phyloP scores from a whole-genome alignment of 2,329 filamentous ascomycete species.

The Blastomyces parvus region DNA sequence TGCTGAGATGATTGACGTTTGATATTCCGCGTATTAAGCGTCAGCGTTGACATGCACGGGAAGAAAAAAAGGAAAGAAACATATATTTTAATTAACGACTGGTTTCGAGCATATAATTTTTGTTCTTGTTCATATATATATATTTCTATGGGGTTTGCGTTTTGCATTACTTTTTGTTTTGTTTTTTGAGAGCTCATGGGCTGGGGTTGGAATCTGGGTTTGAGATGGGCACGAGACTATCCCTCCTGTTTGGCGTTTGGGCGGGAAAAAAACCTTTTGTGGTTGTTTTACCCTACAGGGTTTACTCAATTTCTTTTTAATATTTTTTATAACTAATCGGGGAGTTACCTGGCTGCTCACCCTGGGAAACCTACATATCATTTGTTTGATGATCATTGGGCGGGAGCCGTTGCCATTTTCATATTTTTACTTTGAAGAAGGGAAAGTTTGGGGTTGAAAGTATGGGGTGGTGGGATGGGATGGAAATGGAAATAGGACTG shows the following conservation, averaged over 20 bases:
- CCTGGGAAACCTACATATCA: neutral
- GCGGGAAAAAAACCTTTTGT: neutral
- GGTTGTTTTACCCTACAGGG: neutral
- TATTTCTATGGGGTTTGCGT: neutral
- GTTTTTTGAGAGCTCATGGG: neutral
- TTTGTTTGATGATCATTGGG: neutral
- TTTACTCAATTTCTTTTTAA: neutral
- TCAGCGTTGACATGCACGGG: neutral
- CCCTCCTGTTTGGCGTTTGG: neutral
- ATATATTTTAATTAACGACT: neutral
- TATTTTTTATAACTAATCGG: neutral
- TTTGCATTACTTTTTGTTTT: neutral
- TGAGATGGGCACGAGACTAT: neutral
- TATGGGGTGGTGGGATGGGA: neutral
- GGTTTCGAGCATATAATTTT: neutral
- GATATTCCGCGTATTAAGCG: conserved; percentile 19
- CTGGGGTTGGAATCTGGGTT: neutral
- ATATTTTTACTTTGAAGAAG: neutral
- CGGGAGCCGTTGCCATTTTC: neutral
- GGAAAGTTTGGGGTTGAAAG: neutral
- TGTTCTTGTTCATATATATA: neutral
- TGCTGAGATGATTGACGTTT: conserved; percentile 55
- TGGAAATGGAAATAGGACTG: too few species aligned
- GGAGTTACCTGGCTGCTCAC: neutral
- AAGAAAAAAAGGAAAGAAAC: neutral